Evolutionary conservation across 306 rosid species (phyloP).

Genomic region (Betula pendula): DNA sequence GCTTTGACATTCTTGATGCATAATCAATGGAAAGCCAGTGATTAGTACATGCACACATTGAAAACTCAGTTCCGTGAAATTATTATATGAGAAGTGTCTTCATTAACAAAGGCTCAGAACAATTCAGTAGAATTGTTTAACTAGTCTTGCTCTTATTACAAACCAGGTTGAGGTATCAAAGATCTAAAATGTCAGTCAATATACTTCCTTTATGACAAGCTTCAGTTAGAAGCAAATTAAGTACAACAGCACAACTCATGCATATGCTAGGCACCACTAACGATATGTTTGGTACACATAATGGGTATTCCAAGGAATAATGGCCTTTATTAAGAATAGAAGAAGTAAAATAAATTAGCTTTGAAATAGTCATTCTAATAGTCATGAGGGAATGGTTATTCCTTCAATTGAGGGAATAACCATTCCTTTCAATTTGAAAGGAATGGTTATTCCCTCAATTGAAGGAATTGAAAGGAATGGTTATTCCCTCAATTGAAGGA

Average conservation of each 20-base stretch:
- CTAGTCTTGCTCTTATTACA: constrained; percentile 1
- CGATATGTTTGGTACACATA: too few relatives aligned
- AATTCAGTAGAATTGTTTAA: constrained; percentile 5
- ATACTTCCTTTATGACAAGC: constrained; percentile 13
- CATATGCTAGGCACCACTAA: neutral
- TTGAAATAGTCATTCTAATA: too few relatives aligned
- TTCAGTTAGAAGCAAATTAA: constrained; percentile 1
- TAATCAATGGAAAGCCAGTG: neutral
- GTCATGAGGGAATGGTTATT: too few relatives aligned
- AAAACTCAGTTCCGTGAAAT: neutral
- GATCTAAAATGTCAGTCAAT: constrained; percentile 6
- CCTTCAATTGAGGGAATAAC: too few relatives aligned
- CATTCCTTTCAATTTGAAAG: too few relatives aligned
- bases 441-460: too few relatives aligned
- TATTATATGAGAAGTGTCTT: neutral
- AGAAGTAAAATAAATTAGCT: too few relatives aligned
- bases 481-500: too few relatives aligned
- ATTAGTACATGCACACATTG: neutral
- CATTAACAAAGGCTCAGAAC: neutral
- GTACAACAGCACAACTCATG: neutral
- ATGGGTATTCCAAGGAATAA: too few relatives aligned
- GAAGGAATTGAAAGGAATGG: too few relatives aligned
- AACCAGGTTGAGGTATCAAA: constrained; percentile 19
- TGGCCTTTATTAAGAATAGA: too few relatives aligned
- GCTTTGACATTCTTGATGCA: neutral